Evolutionary conservation across 805 yeast species (phyloP).

Genomic region (Ogataea trehaloabstinens): DNA sequence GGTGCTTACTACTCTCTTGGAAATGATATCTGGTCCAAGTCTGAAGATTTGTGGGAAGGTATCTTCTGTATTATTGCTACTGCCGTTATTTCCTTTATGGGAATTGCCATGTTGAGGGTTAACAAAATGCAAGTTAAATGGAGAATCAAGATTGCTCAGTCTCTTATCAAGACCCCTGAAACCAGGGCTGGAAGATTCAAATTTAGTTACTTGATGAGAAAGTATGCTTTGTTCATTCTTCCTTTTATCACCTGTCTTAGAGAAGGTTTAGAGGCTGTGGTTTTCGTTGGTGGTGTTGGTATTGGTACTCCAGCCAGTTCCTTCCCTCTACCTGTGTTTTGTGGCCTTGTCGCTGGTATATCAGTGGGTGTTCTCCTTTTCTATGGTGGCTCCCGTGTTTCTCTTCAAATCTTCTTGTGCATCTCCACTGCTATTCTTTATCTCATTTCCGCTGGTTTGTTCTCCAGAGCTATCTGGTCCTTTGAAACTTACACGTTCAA

Average conservation of each 20-base stretch:
- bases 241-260: conserved; percentile 90
- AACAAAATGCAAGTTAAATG: conserved; percentile 97
- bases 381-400: conserved; percentile 76
- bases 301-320: conserved; percentile 50
- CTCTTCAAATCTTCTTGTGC: conserved; percentile 85
- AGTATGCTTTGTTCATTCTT: conserved; percentile 83
- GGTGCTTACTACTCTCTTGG: conserved; percentile 86
- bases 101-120: conserved; percentile 92
- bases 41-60: conserved; percentile 98
- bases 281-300: conserved; percentile 95
- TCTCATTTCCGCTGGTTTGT: conserved; percentile 87
- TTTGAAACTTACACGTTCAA: conserved; percentile 71
- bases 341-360: conserved; percentile 80
- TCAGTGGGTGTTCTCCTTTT: conserved; percentile 68
- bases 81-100: conserved; percentile 86
- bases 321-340: conserved; percentile 90
- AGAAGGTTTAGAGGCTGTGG: conserved; percentile 97
- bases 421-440: conserved; percentile 86
- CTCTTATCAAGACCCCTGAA: conserved; percentile 61
- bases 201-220: conserved; percentile 56
- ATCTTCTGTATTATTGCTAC: conserved; percentile 88
- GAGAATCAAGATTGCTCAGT: conserved; percentile 91
- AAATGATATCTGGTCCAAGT: conserved; percentile 76
- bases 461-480: conserved; percentile 91
- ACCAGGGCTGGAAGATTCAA: conserved; percentile 50